Evolutionary conservation across 2,329 filamentous ascomycete species (phyloP), one percentile per base, ranked within the genome.

Genomic region (Rosellinia necatrix): DNA sequence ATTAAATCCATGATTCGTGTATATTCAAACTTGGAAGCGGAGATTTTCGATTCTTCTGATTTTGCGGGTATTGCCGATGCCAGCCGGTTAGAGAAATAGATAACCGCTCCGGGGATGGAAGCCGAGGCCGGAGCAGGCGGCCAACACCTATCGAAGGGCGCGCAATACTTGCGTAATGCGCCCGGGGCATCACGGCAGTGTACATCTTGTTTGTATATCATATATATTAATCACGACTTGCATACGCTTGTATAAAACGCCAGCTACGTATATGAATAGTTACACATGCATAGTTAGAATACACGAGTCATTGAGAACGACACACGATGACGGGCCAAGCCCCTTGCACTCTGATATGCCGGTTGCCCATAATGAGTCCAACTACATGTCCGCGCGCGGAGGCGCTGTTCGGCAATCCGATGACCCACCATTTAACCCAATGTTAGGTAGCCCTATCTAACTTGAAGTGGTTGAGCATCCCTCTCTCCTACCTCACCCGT

Each of bases 1-100:
- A 67, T 72, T 53, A 68, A 64, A 51, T 66, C 66, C n/a, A 70
- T 72, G 68, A 49, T 59, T 17, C 63, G 66, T 21, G 61, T 66
- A n/a, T 46, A 68, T 43, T 67, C 69, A 4, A 29, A 38, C 3
- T 49, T 67, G 13, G 69, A 72, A 46, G 38, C 56, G 12, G 56
- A 65, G 24, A 69, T 71, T 17, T 62, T 70, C 4, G 52, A 48
- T 7, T 41, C 58, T 10, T 47, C 43, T 12, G 62, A 66, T 25
- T 56, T 48, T 19, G 8, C 44, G 4, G 55, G 65, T 25, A n/a
- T 13, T 22, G 7, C 51, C 22, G 56, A 60, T 6, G 12, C 22
- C 15, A 32, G 43, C n/a, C 38, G 53, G 4, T 29, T 37, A 10
- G 56, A 22, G 9, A 24, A 46, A 6, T 35, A 47, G 6, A 4